Evolutionary conservation across 257 asterid species (phyloP), one percentile per base, ranked within the genome.

Genomic region (Buddleja alternifolia): DNA sequence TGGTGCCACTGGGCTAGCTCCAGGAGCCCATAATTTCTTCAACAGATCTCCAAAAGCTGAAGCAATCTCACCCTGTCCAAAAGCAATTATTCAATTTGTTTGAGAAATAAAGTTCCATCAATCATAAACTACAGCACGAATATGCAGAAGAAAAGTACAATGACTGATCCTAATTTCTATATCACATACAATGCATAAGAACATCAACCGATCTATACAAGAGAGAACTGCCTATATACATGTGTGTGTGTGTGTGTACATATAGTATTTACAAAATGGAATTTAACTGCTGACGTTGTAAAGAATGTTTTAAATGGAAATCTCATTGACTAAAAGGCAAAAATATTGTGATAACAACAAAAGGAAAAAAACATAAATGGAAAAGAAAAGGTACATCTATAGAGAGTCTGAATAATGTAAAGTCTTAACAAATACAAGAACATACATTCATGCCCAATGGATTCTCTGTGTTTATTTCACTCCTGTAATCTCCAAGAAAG

Each of bases 401-500:
- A 48, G 40, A 81, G 15, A 82, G 80, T 34, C 40, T 39, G 64
- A 61, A 53, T 52, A 54, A 15, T 25, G 23, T 12, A 11, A 63
- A 36, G 62, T 65, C 60, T 62, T 39, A 29, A 63, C 40, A 64
- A 64, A 58, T 57, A 76, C 37, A 37, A 55, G 25, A 64, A 71
- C 91, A 34, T 86, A 91, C 99, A 48, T 87, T 83, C 97, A 89
- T 94, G 84, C 99, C 99, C 85, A 94, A 74, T 12, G 99, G 97
- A 76, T 91, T 91, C 39, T 89, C 97, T 53, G 72, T 72, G 77
- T 91, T 94, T 74, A 94, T 89, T 74, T 94, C 96, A 78, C 75
- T 85, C 83, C 50, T 86, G 82, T 85, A 94, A 75, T 94, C 96
- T 71, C 97, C 96, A 68, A 94, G 99, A 82, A 94, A 94, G 89